Evolutionary conservation across 2,329 filamentous ascomycete genomes (phyloP).

Genomic region (Trichoderma atrobrunneum): DNA sequence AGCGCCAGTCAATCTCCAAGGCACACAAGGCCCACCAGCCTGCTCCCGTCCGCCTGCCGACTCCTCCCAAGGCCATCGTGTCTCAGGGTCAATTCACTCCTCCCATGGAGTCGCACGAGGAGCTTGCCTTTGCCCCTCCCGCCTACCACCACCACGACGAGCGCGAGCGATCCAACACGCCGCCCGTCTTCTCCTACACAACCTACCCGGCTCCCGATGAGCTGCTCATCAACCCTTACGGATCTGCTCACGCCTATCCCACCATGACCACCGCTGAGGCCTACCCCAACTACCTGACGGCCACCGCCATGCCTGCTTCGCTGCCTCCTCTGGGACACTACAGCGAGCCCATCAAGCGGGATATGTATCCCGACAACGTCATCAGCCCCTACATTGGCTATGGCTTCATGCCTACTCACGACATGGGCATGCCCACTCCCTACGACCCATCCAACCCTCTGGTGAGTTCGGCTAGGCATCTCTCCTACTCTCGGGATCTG

Average conservation of each 20-base stretch:
- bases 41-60: slow-evolving; percentile 17
- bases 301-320: slow-evolving; percentile 54
- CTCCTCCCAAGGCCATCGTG: slow-evolving; percentile 38
- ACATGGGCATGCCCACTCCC: slow-evolving; percentile 57
- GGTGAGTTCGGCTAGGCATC: slow-evolving; percentile 60
- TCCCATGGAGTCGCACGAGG: slow-evolving; percentile 60
- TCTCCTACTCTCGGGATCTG: slow-evolving; percentile 41
- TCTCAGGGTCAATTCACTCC: slow-evolving; percentile 58
- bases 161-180: slow-evolving; percentile 67
- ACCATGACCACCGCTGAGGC: slow-evolving; percentile 50
- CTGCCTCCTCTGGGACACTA: slow-evolving; percentile 65
- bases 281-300: slow-evolving; percentile 55
- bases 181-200: slow-evolving; percentile 65
- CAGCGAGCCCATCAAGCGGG: slow-evolving; percentile 65
- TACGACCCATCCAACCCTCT: slow-evolving; percentile 70
- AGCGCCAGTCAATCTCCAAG: slow-evolving; percentile 35
- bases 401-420: slow-evolving; percentile 61
- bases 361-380: slow-evolving; percentile 55
- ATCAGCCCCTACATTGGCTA: slow-evolving; percentile 68
- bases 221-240: slow-evolving; percentile 59
- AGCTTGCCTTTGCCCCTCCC: slow-evolving; percentile 59
- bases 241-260: slow-evolving; percentile 51
- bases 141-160: slow-evolving; percentile 43
- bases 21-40: slow-evolving; percentile 30
- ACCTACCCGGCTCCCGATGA: slow-evolving; percentile 67